phyloP scores from a whole-genome alignment of 345 rosid genomes.

The Salix viminalis region DNA sequence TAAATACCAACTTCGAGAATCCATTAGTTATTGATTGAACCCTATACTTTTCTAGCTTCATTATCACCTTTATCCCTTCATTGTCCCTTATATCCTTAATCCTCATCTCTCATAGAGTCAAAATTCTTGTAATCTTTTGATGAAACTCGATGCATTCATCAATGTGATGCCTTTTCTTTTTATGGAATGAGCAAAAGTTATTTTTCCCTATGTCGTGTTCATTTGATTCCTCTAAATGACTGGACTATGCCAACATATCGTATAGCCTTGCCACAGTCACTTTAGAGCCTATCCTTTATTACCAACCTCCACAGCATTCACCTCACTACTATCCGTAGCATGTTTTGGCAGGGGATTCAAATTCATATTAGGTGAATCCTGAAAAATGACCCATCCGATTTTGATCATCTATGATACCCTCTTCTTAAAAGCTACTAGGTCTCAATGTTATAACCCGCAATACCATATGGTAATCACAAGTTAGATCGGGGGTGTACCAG shows the following conservation, averaged over 20 bases:
- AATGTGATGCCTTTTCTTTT: not conserved
- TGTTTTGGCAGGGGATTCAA: not conserved
- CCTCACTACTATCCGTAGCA: accelerated
- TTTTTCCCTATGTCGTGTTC: accelerated
- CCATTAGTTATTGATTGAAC: not conserved
- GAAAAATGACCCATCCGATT: not conserved
- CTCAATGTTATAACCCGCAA: accelerated
- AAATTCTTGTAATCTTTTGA: no score
- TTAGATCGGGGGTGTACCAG: not conserved
- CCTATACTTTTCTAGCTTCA: no score
- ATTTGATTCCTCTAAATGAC: accelerated
- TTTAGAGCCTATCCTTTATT: accelerated
- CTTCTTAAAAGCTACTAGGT: no score
- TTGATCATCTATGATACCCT: no score
- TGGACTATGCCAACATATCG: accelerated
- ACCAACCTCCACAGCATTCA: accelerated
- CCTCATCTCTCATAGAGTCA: accelerated
- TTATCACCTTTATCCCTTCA: no score
- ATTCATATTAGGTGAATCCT: not conserved
- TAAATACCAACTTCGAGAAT: accelerated
- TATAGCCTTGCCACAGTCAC: accelerated
- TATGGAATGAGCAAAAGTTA: not conserved
- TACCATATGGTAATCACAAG: not conserved
- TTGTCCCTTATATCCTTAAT: accelerated
- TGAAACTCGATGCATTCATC: not conserved